phyloP scores from a whole-genome alignment of 345 rosid genomes.

The Linum lewisii region DNA sequence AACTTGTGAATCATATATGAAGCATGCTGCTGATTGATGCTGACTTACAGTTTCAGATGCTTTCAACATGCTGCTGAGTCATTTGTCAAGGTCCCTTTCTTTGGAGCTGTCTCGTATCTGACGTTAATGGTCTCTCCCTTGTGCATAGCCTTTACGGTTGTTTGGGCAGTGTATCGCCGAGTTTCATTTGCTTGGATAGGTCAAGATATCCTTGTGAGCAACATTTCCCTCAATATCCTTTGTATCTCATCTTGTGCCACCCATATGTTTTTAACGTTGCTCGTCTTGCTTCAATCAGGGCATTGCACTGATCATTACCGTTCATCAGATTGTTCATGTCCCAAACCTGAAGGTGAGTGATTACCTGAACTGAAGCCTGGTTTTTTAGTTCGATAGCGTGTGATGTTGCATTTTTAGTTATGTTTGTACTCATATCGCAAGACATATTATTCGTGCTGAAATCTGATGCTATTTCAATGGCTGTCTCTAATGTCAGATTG shows the following conservation, averaged over 20 bases:
- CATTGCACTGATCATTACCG: conserved; percentile 82
- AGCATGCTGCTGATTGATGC: not conserved
- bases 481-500: conserved; percentile 48
- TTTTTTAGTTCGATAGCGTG: conserved; percentile 2
- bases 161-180: conserved; percentile 74
- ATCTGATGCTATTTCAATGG: not conserved
- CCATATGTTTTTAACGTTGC: conserved; percentile 7
- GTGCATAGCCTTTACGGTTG: conserved; percentile 83
- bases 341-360: conserved; percentile 87
- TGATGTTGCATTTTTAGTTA: not conserved
- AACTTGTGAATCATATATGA: not conserved
- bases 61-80: conserved; percentile 71
- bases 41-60: conserved; percentile 78
- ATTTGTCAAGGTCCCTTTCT: conserved; percentile 59
- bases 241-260: not conserved
- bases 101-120: conserved; percentile 84
- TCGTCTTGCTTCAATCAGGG: conserved; percentile 41
- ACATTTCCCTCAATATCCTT: conserved; percentile 4
- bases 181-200: conserved; percentile 88
- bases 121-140: conserved; percentile 83
- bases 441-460: no score
- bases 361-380: not conserved
- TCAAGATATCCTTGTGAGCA: conserved; percentile 95
- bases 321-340: conserved; percentile 85
- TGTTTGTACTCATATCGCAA: no score